phyloP scores from a whole-genome alignment of 1,284 basidiomycete genomes.

The Tausonia pullulans region DNA sequence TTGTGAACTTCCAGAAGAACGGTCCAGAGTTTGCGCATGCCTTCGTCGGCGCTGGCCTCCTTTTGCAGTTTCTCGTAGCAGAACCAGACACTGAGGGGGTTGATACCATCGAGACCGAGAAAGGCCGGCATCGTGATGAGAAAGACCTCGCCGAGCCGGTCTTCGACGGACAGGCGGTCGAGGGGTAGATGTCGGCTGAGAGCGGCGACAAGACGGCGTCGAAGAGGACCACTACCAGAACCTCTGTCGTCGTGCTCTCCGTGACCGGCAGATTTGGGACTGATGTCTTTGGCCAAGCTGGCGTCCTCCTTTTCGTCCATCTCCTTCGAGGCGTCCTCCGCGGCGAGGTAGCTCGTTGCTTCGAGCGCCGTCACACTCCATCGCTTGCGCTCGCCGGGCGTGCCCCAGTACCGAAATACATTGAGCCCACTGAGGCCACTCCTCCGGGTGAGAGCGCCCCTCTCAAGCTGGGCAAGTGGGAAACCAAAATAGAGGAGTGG shows the following conservation, averaged over 20 bases:
- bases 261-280: too few species aligned
- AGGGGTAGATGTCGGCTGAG: neutral
- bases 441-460: constrained; percentile 30
- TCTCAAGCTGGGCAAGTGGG: constrained; percentile 49
- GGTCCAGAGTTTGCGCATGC: constrained; percentile 35
- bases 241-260: too few species aligned
- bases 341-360: constrained; percentile 40
- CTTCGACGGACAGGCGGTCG: constrained; percentile 14
- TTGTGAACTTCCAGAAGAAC: constrained; percentile 65
- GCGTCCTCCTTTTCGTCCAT: too few species aligned
- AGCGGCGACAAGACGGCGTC: neutral
- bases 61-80: constrained; percentile 41
- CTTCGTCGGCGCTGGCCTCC: constrained; percentile 7
- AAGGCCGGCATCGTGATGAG: constrained; percentile 65
- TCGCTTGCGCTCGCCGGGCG: constrained; percentile 15
- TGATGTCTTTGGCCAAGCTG: too few species aligned
- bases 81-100: constrained; percentile 63
- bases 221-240: neutral
- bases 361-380: constrained; percentile 41
- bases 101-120: constrained; percentile 58
- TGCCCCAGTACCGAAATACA: constrained; percentile 44
- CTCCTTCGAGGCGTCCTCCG: too few species aligned
- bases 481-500: constrained; percentile 51
- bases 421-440: constrained; percentile 24
- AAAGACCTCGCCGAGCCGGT: constrained; percentile 45